Base-by-base conservation (phyloP, 2,329 filamentous ascomycete species). In the Phaeosphaeria sp. region DNA sequence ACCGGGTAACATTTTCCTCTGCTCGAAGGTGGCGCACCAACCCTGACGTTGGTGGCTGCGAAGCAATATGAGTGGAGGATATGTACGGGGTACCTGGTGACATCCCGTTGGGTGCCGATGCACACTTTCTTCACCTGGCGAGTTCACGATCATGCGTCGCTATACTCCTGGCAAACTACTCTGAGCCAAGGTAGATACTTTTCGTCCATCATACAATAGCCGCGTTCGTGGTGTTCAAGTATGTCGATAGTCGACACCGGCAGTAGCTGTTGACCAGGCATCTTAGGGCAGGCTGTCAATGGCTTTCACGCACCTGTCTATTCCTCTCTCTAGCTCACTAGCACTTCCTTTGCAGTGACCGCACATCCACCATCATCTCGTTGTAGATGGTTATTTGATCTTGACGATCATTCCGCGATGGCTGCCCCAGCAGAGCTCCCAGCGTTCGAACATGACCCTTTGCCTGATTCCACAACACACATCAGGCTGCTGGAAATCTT, bases 401-500 rank as follows among this genome's bases (percentile, higher is more conserved):
- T n/a, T 11, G n/a, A 15, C 13, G 8, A 11, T 39, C 13, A 39
- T 8, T 3, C 7, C 36, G 36, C 17, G 39, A 42, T 20, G 39
- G 8, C 17, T 7, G 11, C 39, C 11, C 39, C 17, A 17, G 39
- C 17, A 7, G 17, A 20, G 20, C 6, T 17, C 17, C n/a, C 30
- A 22, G n/a, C n/a, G 9, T 45, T 51, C 8, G 22, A 17, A 27
- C 49, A 56, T 24, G 36, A 43, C 13, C 33, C 45, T 11, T 30
- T 56, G 7, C 44, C 49, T 4, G 54, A 56, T 24, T 49, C 49
- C 18, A 43, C 21, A 8, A 36, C 48, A 5, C 43, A 56, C 21
- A 47, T 56, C 2, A 43, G 54, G 3, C 39, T 56, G 20, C 43
- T 52, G 7, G 33, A 56, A 27, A 43, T 52, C 15, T 15, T 45